Evolutionary conservation across 202 grass and related monocot species (phyloP).

Genomic region (Tripidium arundinaceum): DNA sequence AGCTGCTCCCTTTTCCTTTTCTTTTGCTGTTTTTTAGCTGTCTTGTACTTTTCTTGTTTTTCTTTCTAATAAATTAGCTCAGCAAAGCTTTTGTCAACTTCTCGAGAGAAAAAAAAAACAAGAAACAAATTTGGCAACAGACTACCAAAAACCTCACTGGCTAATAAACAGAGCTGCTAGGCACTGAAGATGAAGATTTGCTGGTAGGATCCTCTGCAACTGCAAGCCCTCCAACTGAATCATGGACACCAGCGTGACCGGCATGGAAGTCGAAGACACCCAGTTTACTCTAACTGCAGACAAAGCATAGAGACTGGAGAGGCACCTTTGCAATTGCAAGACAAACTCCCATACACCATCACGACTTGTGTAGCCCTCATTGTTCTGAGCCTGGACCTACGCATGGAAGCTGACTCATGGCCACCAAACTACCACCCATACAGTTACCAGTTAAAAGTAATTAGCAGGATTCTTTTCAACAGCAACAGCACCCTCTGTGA

Average conservation of each 20-base stretch:
- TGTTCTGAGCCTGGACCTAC: background rate
- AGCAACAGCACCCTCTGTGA: background rate
- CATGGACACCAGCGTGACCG: background rate
- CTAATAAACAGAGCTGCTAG: background rate
- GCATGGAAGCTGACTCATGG: background rate
- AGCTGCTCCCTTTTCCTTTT: too few species aligned
- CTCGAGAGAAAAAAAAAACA: too few species aligned
- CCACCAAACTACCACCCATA: background rate
- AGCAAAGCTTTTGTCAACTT: too few species aligned
- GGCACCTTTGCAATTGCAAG: background rate
- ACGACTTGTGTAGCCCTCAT: background rate
- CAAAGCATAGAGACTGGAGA: background rate
- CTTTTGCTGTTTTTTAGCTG: background rate
- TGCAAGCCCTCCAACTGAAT: background rate
- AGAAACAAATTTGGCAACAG: background rate
- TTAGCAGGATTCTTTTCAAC: background rate
- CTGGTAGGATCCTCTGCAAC: background rate
- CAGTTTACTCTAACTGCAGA: background rate
- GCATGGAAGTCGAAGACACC: background rate
- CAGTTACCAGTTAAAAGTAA: background rate
- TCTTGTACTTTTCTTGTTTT: background rate
- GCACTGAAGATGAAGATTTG: background rate
- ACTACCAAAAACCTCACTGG: background rate
- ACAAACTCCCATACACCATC: background rate
- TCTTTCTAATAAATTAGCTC: background rate